Conservation (phyloP, 257 asterid genomes). For the Linderniella brevidens region DNA sequence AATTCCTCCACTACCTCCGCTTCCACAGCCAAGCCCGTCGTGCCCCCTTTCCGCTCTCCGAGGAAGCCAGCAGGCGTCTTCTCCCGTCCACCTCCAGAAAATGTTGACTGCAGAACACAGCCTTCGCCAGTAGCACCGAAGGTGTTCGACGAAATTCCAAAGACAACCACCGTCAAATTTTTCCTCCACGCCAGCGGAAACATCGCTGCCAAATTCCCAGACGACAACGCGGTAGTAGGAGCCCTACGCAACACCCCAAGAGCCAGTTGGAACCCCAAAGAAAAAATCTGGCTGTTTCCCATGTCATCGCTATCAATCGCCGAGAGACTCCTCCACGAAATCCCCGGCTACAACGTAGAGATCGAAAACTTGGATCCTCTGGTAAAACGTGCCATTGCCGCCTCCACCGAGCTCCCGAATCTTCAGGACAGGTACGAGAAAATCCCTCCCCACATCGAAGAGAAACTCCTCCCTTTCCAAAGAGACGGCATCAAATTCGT, state of each 20-base stretch:
- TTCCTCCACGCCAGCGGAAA: conserved; percentile 66
- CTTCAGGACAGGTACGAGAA: conserved; percentile 52
- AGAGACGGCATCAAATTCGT: conserved; percentile 88
- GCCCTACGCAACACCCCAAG: conserved; percentile 58
- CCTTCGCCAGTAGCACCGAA: conserved; percentile 14
- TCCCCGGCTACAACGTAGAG: conserved; percentile 49
- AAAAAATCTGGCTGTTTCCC: conserved; percentile 93
- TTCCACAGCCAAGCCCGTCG: conserved; percentile 17
- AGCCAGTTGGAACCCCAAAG: conserved; percentile 75
- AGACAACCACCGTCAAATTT: conserved; percentile 35
- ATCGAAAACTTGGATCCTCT: conserved; percentile 82
- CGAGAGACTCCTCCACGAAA: conserved; percentile 41
- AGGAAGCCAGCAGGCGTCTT: conserved; percentile 15
- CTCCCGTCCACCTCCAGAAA: conserved; percentile 13
- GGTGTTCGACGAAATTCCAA: conserved; percentile 27
- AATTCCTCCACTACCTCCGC: conserved; percentile 34
- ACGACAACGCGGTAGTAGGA: conserved; percentile 51
- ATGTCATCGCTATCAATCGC: conserved; percentile 49
- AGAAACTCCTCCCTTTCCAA: conserved; percentile 82
- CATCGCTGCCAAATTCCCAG: conserved; percentile 67
- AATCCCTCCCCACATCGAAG: conserved; percentile 50
- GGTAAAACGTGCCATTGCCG: conserved; percentile 77
- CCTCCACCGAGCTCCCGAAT: conserved; percentile 62
- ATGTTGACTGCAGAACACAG: conserved; percentile 1
- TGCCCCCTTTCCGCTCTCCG: conserved; percentile 11